These are phyloP conservation scores for Debaryomyces sp. DNA, from an alignment of 1,139 yeast genomes.

Conservation along the genomic window DNA sequence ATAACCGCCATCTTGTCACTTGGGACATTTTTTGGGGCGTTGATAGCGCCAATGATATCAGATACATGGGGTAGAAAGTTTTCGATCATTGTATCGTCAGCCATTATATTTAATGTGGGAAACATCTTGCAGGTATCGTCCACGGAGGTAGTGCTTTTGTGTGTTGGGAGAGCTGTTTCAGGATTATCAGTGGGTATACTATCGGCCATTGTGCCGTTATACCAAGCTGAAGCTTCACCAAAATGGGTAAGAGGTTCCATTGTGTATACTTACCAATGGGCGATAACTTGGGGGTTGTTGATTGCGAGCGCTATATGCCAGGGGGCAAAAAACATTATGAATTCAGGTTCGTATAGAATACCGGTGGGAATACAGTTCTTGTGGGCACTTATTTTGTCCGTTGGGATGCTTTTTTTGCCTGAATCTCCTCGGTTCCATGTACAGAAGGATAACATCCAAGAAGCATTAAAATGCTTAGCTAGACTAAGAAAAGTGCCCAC, in stretches of 20 bases:
- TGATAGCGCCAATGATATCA: slow-evolving; percentile 68
- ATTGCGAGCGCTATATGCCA: slow-evolving; percentile 79
- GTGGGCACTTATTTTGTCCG: slow-evolving; percentile 62
- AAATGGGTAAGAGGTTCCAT: slow-evolving; percentile 79
- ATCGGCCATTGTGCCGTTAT: slow-evolving; percentile 70
- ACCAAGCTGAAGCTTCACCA: slow-evolving; percentile 83
- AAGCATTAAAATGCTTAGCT: slow-evolving; percentile 52
- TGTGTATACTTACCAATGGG: slow-evolving; percentile 82
- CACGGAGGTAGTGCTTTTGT: slow-evolving; percentile 32
- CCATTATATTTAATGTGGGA: slow-evolving; percentile 44
- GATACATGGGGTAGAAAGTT: slow-evolving; percentile 49
- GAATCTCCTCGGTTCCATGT: slow-evolving; percentile 77
- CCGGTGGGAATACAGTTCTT: slow-evolving; percentile 75
- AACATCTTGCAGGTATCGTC: slow-evolving; percentile 43
- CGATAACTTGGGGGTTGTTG: slow-evolving; percentile 79
- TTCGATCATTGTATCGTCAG: slow-evolving; percentile 44
- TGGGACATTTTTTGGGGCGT: slow-evolving; percentile 79
- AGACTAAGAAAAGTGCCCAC: slow-evolving; percentile 44
- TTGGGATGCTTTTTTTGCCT: slow-evolving; percentile 70
- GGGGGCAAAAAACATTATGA: slow-evolving; percentile 60
- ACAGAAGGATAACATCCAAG: slow-evolving; percentile 59
- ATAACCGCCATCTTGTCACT: slow-evolving; percentile 70
- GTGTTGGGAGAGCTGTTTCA: slow-evolving; percentile 46
- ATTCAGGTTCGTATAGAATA: slow-evolving; percentile 67
- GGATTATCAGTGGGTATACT: slow-evolving; percentile 52